These are phyloP conservation scores for Microsporum ferrugineum DNA, from an alignment of 2,329 filamentous ascomycete species.

Conservation along the genomic window DNA sequence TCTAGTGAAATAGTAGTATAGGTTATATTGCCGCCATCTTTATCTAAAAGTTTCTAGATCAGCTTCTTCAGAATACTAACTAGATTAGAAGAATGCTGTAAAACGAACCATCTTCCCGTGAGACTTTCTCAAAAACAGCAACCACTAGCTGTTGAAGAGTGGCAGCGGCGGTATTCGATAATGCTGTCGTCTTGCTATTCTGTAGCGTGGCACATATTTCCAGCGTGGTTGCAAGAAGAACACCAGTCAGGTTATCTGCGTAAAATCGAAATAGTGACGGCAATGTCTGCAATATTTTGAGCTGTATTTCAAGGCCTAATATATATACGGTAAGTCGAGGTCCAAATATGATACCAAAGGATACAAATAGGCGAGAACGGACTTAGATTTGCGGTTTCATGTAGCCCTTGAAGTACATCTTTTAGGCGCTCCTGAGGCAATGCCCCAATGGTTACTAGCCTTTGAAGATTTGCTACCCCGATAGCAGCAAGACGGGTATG, in stretches of 20 bases:
- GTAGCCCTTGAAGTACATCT: constrained; percentile 78
- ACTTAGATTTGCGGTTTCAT: constrained; percentile 65
- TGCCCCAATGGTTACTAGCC: constrained; percentile 70
- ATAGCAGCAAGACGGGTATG: constrained; percentile 84
- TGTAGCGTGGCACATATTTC: constrained; percentile 89
- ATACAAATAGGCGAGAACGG: constrained; percentile 24
- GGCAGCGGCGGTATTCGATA: constrained; percentile 93
- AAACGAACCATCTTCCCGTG: constrained; percentile 61
- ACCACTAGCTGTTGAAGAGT: constrained; percentile 90
- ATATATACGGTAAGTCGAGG: constrained; percentile 16
- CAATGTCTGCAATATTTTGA: constrained; percentile 88
- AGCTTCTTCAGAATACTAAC: not conserved
- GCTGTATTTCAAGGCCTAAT: constrained; percentile 68
- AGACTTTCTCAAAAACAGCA: constrained; percentile 84
- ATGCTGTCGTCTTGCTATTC: constrained; percentile 80
- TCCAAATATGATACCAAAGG: not conserved
- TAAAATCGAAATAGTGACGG: constrained; percentile 88
- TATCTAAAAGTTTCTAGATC: not conserved
- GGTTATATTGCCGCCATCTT: not conserved
- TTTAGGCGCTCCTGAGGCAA: constrained; percentile 67
- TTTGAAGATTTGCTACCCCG: constrained; percentile 77
- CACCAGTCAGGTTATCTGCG: constrained; percentile 64
- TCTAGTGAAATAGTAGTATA: constrained; percentile 54
- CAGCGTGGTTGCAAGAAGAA: constrained; percentile 67
- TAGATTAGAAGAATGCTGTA: no score